Conservation (phyloP, 2,329 filamentous ascomycete species). For the Atkinsonella hypoxylon region DNA sequence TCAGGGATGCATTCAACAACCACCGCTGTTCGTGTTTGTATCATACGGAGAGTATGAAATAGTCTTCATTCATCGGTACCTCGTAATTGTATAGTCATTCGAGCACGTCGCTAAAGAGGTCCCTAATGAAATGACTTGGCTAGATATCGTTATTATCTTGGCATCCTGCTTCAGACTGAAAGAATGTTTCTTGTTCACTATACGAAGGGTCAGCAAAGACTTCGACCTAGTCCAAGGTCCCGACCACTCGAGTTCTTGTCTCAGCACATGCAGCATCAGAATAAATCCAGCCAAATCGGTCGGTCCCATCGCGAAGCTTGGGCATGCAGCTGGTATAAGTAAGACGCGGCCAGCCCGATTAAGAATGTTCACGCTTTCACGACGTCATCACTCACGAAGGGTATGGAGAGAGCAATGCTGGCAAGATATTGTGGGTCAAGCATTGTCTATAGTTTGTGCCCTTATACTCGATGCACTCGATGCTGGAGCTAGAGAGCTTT, state of each 20-base stretch:
- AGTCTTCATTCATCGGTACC: background rate
- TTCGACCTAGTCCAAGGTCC: constrained; percentile 2
- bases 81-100: background rate
- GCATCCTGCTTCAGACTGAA: too few species aligned
- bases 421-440: too few species aligned
- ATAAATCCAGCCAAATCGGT: constrained; percentile 5
- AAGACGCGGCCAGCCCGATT: background rate
- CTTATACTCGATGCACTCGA: too few species aligned
- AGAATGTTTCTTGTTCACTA: too few species aligned
- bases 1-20: background rate
- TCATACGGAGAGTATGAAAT: background rate
- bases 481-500: background rate
- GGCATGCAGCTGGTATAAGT: background rate
- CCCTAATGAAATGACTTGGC: too few species aligned
- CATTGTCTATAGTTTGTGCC: too few species aligned
- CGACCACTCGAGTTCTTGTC: constrained; percentile 6
- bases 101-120: too few species aligned
- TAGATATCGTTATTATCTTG: too few species aligned
- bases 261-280: constrained; percentile 1
- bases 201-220: background rate
- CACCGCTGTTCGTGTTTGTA: background rate
- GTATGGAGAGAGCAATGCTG: background rate
- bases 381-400: background rate
- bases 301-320: background rate
- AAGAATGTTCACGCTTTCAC: background rate